A percentile compares a stretch with the other conserved stretches of the same genome.
These are phyloP conservation scores for Aspergillus sp. DNA, from an alignment of 2,329 filamentous ascomycete species.

Conservation along the genomic window DNA sequence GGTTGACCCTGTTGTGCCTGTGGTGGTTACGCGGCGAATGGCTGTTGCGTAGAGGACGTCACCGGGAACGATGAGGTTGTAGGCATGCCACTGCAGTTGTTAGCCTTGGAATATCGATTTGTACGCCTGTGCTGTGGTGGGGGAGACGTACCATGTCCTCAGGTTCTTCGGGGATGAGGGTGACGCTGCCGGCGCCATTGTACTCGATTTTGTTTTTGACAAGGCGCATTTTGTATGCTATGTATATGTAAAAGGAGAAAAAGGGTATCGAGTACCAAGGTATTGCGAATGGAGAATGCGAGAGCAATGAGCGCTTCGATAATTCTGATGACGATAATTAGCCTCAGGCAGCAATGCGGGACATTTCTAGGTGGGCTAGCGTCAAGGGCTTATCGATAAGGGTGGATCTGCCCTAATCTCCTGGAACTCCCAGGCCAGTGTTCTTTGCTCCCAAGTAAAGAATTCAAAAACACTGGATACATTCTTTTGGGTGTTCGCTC, in stretches of 20 bases:
- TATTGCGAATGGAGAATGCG: neutral
- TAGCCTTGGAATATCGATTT: neutral
- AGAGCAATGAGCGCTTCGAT: neutral
- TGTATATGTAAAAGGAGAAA: neutral
- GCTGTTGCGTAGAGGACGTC: conserved; percentile 70
- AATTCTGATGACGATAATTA: conserved; percentile 9
- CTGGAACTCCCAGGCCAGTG: neutral
- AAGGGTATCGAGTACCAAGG: neutral
- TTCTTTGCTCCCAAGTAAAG: too few relatives aligned
- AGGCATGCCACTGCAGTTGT: conserved; percentile 68
- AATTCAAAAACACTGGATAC: neutral
- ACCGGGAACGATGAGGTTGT: conserved; percentile 70
- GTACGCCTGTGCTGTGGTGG: neutral
- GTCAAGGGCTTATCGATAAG: conserved; percentile 30
- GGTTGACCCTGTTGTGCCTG: conserved; percentile 63
- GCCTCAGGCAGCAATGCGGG: conserved; percentile 25
- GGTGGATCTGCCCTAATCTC: conserved; percentile 15
- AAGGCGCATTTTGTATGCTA: conserved; percentile 59
- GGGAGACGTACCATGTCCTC: conserved; percentile 68
- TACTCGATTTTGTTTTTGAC: conserved; percentile 70
- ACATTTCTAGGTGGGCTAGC: conserved; percentile 21
- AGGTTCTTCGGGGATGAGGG: conserved; percentile 71
- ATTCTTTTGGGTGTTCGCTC: neutral
- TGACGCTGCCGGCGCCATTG: conserved; percentile 68
- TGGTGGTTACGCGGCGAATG: conserved; percentile 68